Conservation (phyloP, 1,139 yeast species). For the Taphrina deformans region DNA sequence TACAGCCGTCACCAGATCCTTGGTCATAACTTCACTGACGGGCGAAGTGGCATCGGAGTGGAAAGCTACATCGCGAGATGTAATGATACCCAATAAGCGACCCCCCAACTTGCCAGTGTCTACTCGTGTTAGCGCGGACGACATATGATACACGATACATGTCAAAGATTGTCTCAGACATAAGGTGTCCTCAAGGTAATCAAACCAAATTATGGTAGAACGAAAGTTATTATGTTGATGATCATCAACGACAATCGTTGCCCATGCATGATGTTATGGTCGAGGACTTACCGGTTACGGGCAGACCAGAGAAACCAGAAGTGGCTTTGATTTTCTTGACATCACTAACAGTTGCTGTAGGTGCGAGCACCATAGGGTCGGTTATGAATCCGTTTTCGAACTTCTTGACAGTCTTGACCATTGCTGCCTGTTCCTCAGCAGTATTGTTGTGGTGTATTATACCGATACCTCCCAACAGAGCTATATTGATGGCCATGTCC, state of each 20-base stretch:
- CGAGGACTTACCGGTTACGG: slow-evolving; percentile 96
- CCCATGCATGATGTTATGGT: too few species aligned
- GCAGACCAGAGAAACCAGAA: slow-evolving; percentile 95
- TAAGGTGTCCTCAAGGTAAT: slow-evolving; percentile 86
- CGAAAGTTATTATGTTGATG: slow-evolving; percentile 79
- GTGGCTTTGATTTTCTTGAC: slow-evolving; percentile 67
- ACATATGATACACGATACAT: not conserved
- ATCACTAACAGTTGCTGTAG: slow-evolving; percentile 74
- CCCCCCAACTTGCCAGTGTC: slow-evolving; percentile 86
- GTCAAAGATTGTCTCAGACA: slow-evolving; percentile 9
- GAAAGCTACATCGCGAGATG: slow-evolving; percentile 96
- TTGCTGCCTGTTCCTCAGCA: slow-evolving; percentile 95
- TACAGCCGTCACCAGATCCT: slow-evolving; percentile 77
- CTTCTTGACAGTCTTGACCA: slow-evolving; percentile 95
- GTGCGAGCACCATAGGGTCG: slow-evolving; percentile 85
- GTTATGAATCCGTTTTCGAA: slow-evolving; percentile 96
- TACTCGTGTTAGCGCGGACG: slow-evolving; percentile 44
- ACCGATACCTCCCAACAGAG: slow-evolving; percentile 98
- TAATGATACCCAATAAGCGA: slow-evolving; percentile 88
- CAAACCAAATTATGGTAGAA: slow-evolving; percentile 96
- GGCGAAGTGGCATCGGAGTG: slow-evolving; percentile 66
- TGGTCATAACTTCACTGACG: slow-evolving; percentile 84
- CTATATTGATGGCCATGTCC: slow-evolving; percentile 98
- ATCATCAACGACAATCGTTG: slow-evolving; percentile 54
- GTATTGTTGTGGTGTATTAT: slow-evolving; percentile 96